A percentile compares a stretch with the other conserved stretches of the same genome.
Conservation (phyloP, 1,284 basidiomycete species). For the Sporisorium exsertum region DNA sequence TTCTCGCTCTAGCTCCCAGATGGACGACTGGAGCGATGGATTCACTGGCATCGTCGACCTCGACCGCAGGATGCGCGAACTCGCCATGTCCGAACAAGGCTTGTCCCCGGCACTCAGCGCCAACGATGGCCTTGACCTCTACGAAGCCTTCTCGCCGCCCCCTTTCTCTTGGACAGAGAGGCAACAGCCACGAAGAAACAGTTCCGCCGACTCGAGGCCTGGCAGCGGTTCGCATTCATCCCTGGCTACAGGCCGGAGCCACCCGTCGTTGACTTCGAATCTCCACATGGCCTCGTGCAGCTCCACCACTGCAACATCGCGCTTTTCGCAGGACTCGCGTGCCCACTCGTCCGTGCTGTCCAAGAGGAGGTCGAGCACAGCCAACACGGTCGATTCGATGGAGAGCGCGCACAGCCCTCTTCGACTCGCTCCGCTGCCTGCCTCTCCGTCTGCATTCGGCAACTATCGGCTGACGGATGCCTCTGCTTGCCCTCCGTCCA, state of each 20-base stretch:
- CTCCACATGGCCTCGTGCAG: slow-evolving; percentile 12
- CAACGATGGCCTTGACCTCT: slow-evolving; percentile 1
- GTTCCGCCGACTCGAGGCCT: slow-evolving; percentile 16
- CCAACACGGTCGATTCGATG: slow-evolving; percentile 18
- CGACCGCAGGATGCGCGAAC: slow-evolving; percentile 47
- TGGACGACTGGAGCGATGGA: slow-evolving; percentile 52
- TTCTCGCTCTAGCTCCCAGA: slow-evolving; percentile 17
- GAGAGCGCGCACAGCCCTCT: slow-evolving; percentile 20
- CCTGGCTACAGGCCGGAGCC: slow-evolving; percentile 23
- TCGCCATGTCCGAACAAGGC: slow-evolving; percentile 47
- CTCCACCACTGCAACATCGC: slow-evolving; percentile 24
- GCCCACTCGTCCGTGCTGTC: slow-evolving; percentile 25
- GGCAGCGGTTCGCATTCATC: slow-evolving; percentile 19
- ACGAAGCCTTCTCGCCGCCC: slow-evolving; percentile 20
- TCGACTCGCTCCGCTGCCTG: slow-evolving; percentile 30
- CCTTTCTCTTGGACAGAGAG: slow-evolving; percentile 11
- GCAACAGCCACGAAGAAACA: slow-evolving; percentile 12
- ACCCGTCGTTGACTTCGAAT: slow-evolving; percentile 15
- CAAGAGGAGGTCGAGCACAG: slow-evolving; percentile 24
- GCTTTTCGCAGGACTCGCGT: slow-evolving; percentile 37
- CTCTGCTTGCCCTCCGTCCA: not conserved
- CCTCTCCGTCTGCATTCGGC: slow-evolving; percentile 34
- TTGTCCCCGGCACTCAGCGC: not conserved
- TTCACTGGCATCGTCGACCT: slow-evolving; percentile 55
- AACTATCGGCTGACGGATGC: slow-evolving; percentile 30